Conservation (phyloP, 2,329 filamentous ascomycete species). For the Aspergillus costaricaensis region DNA sequence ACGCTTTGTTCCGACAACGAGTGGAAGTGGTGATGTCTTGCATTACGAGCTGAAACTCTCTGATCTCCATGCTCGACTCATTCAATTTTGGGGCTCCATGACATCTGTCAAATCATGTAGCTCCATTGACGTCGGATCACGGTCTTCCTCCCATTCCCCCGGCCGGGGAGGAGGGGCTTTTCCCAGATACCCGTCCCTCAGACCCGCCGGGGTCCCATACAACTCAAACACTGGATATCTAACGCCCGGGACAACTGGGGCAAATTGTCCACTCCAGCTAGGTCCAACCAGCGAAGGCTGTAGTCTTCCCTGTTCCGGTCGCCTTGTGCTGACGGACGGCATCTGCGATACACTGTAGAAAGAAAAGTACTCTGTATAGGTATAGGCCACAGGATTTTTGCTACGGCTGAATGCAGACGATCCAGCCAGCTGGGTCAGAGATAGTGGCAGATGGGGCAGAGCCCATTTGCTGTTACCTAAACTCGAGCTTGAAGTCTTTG, state of each 20-base stretch:
- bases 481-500: slow-evolving; percentile 8
- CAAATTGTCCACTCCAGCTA: background rate
- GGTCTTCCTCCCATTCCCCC: slow-evolving; percentile 3
- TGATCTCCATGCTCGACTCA: background rate
- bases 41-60: slow-evolving; percentile 4
- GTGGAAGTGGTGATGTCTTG: background rate
- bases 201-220: slow-evolving; percentile 6
- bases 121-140: background rate
- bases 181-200: slow-evolving; percentile 2
- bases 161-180: background rate
- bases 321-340: background rate
- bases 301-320: background rate
- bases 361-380: background rate
- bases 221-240: background rate
- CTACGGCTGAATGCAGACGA: background rate
- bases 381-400: background rate
- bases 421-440: slow-evolving; percentile 1
- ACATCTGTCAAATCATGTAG: slow-evolving; percentile 1
- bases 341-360: background rate
- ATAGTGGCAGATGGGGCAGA: background rate
- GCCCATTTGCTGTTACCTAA: background rate
- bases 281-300: background rate
- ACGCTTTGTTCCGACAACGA: background rate
- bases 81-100: background rate
- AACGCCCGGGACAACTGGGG: background rate